A percentile compares a stretch with the other conserved stretches of the same genome.
Conservation (phyloP, 768 basidiomycete species). For the Boletus sensibilis region DNA sequence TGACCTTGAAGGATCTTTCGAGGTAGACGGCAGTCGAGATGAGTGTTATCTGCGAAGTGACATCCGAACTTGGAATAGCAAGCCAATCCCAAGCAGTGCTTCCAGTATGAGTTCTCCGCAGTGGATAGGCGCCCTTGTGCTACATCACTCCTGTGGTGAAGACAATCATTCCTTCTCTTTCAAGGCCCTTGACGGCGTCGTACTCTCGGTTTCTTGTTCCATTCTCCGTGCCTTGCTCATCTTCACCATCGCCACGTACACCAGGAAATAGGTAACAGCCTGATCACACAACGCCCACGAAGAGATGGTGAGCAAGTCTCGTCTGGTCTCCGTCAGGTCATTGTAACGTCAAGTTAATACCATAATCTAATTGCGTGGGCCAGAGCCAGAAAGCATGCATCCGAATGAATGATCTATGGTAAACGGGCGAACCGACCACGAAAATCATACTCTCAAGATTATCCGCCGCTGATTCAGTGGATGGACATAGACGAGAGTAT, state of each 20-base stretch:
- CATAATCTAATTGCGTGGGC: slow-evolving; percentile 11
- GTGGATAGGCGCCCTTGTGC: not conserved
- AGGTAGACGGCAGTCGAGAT: slow-evolving; percentile 17
- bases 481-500: not conserved
- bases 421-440: slow-evolving; percentile 9
- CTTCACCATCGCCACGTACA: no score
- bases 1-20: slow-evolving; percentile 19
- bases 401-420: slow-evolving; percentile 26
- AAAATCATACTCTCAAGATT: slow-evolving; percentile 5
- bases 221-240: not conserved
- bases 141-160: not conserved
- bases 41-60: not conserved
- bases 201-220: not conserved
- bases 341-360: slow-evolving; percentile 7
- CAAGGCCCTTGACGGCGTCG: not conserved
- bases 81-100: not conserved
- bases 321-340: not conserved
- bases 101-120: not conserved
- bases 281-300: not conserved
- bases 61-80: not conserved
- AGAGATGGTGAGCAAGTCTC: not conserved
- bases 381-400: slow-evolving; percentile 15
- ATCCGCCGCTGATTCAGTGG: not conserved
- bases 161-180: not conserved
- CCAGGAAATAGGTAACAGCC: not conserved